Percentiles rank a stretch among this genome's conserved stretches.
Conservation (phyloP, 1,139 yeast species). For the Protomyces macrosporus region DNA sequence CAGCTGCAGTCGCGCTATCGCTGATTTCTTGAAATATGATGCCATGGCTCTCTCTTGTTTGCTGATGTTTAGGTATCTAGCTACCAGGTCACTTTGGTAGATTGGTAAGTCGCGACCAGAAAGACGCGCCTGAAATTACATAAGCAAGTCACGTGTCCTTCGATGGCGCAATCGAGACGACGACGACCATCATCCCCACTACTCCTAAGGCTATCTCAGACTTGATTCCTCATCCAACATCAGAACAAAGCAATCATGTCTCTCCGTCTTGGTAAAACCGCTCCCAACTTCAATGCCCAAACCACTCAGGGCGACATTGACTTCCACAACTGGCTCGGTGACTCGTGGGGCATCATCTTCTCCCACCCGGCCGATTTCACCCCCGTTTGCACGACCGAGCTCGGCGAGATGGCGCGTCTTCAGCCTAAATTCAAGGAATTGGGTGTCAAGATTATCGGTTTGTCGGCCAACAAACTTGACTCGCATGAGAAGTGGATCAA, state of each 20-base stretch:
- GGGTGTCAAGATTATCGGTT: slow-evolving; percentile 76
- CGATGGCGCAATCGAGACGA: background rate
- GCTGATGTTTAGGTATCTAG: no score
- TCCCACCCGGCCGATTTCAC: slow-evolving; percentile 94
- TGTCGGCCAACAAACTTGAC: slow-evolving; percentile 73
- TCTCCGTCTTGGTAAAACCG: slow-evolving; percentile 15
- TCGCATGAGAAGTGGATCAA: slow-evolving; percentile 76
- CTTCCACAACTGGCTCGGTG: slow-evolving; percentile 76
- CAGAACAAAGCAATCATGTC: background rate
- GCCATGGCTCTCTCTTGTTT: no score
- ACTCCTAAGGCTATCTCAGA: no score
- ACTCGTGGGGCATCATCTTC: slow-evolving; percentile 77
- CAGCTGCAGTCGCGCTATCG: no score
- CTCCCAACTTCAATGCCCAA: slow-evolving; percentile 60
- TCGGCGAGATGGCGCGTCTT: slow-evolving; percentile 82
- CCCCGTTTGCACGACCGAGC: slow-evolving; percentile 91
- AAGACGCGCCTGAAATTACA: no score
- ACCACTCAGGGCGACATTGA: slow-evolving; percentile 72
- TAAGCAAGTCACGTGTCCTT: background rate
- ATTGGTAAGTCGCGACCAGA: no score
- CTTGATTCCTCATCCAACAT: background rate
- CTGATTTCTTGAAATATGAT: no score
- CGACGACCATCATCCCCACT: background rate
- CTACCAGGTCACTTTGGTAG: no score
- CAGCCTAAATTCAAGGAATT: slow-evolving; percentile 78